Evolutionary conservation across 768 basidiomycete genomes (phyloP).

Genomic region (Xerocomellus dryophilus): DNA sequence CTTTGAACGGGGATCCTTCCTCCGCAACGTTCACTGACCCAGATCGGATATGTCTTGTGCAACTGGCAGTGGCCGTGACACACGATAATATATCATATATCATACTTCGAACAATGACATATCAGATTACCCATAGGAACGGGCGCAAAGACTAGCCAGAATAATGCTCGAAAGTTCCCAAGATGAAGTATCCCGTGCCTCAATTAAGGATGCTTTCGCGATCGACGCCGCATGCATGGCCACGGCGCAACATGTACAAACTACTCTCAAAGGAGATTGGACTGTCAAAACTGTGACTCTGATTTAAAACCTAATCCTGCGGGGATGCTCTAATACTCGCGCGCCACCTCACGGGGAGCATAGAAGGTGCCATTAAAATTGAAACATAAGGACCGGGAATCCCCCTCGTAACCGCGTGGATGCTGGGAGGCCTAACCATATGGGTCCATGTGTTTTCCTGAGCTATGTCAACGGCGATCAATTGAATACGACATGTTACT

Average conservation of each 20-base stretch:
- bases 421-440: slow-evolving; percentile 29
- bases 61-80: slow-evolving; percentile 1
- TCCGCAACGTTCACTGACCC: neutral
- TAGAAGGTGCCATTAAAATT: slow-evolving; percentile 10
- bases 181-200: slow-evolving; percentile 19
- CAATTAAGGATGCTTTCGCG: slow-evolving; percentile 27
- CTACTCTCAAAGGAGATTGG: slow-evolving; percentile 53
- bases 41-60: slow-evolving; percentile 4
- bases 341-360: slow-evolving; percentile 8
- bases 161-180: slow-evolving; percentile 2
- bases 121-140: slow-evolving; percentile 8
- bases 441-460: slow-evolving; percentile 29
- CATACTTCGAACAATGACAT: slow-evolving; percentile 12
- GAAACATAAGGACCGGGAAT: slow-evolving; percentile 16
- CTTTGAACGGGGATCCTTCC: neutral
- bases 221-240: slow-evolving; percentile 27
- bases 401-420: slow-evolving; percentile 24
- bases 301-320: slow-evolving; percentile 10
- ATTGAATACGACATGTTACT: slow-evolving; percentile 34
- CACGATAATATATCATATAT: slow-evolving; percentile 8
- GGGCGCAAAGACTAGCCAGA: slow-evolving; percentile 12
- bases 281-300: slow-evolving; percentile 44
- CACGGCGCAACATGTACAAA: slow-evolving; percentile 26
- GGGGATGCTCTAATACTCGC: slow-evolving; percentile 15
- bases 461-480: slow-evolving; percentile 36